phyloP scores from a whole-genome alignment of 2,329 filamentous ascomycete species.

The Stachybotrys elegans region DNA sequence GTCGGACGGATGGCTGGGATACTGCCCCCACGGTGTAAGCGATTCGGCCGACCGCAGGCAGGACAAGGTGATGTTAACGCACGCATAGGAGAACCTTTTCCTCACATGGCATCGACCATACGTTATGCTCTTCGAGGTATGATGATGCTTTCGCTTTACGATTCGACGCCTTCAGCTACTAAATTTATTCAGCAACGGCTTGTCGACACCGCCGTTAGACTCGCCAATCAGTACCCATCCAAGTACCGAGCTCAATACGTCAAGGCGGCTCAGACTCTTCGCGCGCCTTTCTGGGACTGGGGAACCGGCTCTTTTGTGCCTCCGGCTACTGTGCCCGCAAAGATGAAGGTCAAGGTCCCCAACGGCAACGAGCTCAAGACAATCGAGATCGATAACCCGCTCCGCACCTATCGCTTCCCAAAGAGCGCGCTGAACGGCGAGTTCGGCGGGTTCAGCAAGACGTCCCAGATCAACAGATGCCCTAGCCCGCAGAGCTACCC shows the following conservation, averaged over 20 bases:
- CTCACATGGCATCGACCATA: conserved; percentile 45
- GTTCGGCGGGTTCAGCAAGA: conserved; percentile 21
- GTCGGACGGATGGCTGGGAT: conserved; percentile 30
- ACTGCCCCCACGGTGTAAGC: conserved; percentile 43
- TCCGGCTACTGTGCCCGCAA: conserved; percentile 15
- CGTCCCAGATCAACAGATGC: conserved; percentile 22
- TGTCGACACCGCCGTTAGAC: conserved; percentile 31
- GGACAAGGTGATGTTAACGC: conserved; percentile 1
- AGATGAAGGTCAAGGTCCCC: conserved; percentile 6
- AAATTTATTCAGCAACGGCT: neutral
- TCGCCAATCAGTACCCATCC: conserved; percentile 33
- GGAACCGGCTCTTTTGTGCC: conserved; percentile 31
- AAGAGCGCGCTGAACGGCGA: conserved; percentile 22
- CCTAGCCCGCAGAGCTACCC: conserved; percentile 23
- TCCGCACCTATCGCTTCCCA: conserved; percentile 42
- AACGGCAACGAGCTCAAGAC: conserved; percentile 12
- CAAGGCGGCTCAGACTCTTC: conserved; percentile 32
- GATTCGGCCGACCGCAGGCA: neutral
- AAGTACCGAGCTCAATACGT: conserved; percentile 23
- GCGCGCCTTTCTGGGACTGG: conserved; percentile 44
- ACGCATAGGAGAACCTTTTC: conserved; percentile 32
- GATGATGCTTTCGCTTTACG: too few relatives aligned
- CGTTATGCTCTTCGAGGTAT: conserved; percentile 42
- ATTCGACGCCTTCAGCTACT: neutral
- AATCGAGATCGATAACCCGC: conserved; percentile 33